A percentile compares a stretch with the other conserved stretches of the same genome.
phyloP scores from a whole-genome alignment of 352 stramenopile genomes.

The Globisporangium iwayamae region DNA sequence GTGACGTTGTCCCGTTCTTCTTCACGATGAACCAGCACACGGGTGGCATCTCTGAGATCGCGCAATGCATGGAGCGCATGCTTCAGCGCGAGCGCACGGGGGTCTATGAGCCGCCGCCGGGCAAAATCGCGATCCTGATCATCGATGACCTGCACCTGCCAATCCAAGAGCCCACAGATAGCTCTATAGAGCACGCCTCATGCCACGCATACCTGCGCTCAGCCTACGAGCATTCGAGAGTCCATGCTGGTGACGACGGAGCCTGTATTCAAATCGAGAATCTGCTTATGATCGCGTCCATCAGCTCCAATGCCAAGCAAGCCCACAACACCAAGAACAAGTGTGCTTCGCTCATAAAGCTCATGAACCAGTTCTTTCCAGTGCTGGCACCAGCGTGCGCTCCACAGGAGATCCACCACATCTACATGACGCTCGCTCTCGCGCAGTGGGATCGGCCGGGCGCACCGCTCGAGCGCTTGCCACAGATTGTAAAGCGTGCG shows the following conservation, averaged over 20 bases:
- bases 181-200: constrained; percentile 3
- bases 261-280: constrained; percentile 26
- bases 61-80: constrained; percentile 45
- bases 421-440: constrained; percentile 24
- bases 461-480: constrained; percentile 10
- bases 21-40: constrained; percentile 31
- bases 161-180: not conserved
- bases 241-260: constrained; percentile 21
- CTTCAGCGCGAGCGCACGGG: constrained; percentile 48
- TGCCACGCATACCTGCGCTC: constrained; percentile 33
- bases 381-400: constrained; percentile 22
- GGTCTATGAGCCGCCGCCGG: constrained; percentile 48
- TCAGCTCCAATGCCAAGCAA: not conserved
- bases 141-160: constrained; percentile 56
- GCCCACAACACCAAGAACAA: not conserved
- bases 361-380: constrained; percentile 29
- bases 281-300: constrained; percentile 34
- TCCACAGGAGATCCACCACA: constrained; percentile 28
- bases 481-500: constrained; percentile 16
- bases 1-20: constrained; percentile 45
- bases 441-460: constrained; percentile 12
- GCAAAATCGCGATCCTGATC: constrained; percentile 47
- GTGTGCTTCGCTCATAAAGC: constrained; percentile 7
- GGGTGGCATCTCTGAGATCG: constrained; percentile 20
- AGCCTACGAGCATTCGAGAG: constrained; percentile 26